A percentile compares a stretch with the other conserved stretches of the same genome.
Evolutionary conservation across 495 filamentous ascomycete genomes (phyloP).

Genomic region (Talaromyces ruber): DNA sequence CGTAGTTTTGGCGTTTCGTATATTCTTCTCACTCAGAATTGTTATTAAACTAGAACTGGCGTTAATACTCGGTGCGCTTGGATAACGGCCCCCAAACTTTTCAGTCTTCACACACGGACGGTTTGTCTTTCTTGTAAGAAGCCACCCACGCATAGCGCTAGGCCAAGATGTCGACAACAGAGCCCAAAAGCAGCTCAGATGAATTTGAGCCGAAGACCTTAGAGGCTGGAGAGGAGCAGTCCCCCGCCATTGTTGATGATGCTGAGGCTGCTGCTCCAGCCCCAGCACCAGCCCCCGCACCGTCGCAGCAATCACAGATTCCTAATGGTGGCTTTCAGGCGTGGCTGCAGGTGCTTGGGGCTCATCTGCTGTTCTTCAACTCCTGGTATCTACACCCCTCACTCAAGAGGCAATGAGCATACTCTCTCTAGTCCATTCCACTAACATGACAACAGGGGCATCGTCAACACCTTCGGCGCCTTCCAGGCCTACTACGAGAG

Average conservation of each 20-base stretch:
- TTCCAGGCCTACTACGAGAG: slow-evolving; percentile 39
- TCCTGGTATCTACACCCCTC: not conserved
- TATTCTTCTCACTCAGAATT: not conserved
- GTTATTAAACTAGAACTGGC: not conserved
- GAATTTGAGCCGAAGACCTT: not conserved
- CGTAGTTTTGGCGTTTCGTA: not conserved
- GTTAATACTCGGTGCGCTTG: not conserved
- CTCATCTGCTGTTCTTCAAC: slow-evolving; percentile 12
- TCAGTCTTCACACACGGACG: no score
- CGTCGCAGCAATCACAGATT: not conserved
- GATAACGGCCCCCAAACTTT: not conserved
- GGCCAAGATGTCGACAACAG: not conserved
- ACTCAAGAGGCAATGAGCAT: no score
- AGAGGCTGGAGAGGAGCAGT: not conserved
- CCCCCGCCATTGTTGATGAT: no score
- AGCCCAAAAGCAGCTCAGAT: not conserved
- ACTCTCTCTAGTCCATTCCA: no score
- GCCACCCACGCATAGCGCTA: not conserved
- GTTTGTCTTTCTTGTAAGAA: no score
- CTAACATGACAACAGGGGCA: slow-evolving; percentile 16
- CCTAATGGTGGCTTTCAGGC: slow-evolving; percentile 21
- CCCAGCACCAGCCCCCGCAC: not conserved
- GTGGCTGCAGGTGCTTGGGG: slow-evolving; percentile 20
- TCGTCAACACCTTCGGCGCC: slow-evolving; percentile 37
- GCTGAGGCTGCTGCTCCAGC: not conserved